phyloP scores from a whole-genome alignment of 2,329 filamentous ascomycete species.

The Ploettnerulaceae sp. region DNA sequence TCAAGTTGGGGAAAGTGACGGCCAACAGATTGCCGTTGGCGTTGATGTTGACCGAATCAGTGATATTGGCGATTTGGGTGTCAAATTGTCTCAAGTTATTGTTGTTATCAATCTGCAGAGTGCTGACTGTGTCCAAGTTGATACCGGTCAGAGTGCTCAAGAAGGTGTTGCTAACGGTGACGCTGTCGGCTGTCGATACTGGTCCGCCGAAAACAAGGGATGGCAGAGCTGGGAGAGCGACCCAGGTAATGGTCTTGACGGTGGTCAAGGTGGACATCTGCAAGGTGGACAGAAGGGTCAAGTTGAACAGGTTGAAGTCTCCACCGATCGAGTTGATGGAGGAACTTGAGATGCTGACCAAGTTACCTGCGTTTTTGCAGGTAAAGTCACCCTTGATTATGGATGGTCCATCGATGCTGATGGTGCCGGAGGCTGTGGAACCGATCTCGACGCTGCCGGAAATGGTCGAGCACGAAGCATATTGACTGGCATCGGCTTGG shows the following conservation, averaged over 20 bases:
- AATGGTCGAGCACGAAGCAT: constrained; percentile 31
- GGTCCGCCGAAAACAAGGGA: constrained; percentile 52
- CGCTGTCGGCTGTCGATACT: constrained; percentile 61
- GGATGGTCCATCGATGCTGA: constrained; percentile 57
- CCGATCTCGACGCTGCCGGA: constrained; percentile 34
- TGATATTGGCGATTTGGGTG: constrained; percentile 74
- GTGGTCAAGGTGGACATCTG: constrained; percentile 59
- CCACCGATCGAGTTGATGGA: constrained; percentile 62
- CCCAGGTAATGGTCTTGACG: constrained; percentile 65
- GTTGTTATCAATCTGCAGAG: constrained; percentile 89
- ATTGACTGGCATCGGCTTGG: constrained; percentile 29
- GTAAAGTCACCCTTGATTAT: constrained; percentile 55
- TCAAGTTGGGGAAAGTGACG: constrained; percentile 71
- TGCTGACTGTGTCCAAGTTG: constrained; percentile 66
- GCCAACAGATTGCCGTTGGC: constrained; percentile 73
- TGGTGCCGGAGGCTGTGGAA: constrained; percentile 25
- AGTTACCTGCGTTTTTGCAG: constrained; percentile 53
- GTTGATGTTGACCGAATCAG: constrained; percentile 63
- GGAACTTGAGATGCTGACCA: constrained; percentile 59
- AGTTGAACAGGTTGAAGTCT: constrained; percentile 62
- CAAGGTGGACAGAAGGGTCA: constrained; percentile 65
- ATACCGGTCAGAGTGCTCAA: constrained; percentile 75
- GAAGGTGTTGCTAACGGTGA: constrained; percentile 82
- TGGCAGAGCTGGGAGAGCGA: constrained; percentile 62
- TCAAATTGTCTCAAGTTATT: constrained; percentile 67